Percentiles rank a stretch among this genome's conserved stretches.
phyloP scores from a whole-genome alignment of 306 rosid species.

The Quercus cerris region DNA sequence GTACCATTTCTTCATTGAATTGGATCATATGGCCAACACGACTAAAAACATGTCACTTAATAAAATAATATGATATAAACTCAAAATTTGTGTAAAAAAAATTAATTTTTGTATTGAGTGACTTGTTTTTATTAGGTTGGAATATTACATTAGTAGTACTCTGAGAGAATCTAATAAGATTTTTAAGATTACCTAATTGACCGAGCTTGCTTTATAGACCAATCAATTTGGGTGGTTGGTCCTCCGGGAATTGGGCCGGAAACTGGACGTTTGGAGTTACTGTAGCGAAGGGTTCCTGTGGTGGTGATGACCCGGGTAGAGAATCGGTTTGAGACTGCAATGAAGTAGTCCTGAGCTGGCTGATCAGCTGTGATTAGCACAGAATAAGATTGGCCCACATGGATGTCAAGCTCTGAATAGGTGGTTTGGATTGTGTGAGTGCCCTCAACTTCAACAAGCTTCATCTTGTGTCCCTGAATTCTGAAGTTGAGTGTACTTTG shows the following conservation, averaged over 20 bases:
- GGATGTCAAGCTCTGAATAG: constrained; percentile 77
- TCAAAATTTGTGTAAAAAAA: no score
- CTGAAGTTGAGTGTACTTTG: constrained; percentile 76
- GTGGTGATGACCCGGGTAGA: constrained; percentile 43
- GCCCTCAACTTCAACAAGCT: constrained; percentile 89
- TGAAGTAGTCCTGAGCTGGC: constrained; percentile 64
- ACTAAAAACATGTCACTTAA: no score
- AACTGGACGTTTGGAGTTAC: constrained; percentile 51
- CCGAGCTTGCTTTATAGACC: constrained; percentile 84
- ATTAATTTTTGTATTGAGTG: no score
- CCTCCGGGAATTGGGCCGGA: constrained; percentile 66
- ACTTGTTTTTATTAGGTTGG: no score
- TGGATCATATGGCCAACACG: no score
- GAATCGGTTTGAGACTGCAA: constrained; percentile 72
- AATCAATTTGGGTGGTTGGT: constrained; percentile 61
- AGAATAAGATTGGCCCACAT: constrained; percentile 87
- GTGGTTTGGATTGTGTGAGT: constrained; percentile 81
- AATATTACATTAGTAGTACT: no score
- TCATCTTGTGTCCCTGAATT: constrained; percentile 73
- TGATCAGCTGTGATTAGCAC: constrained; percentile 86
- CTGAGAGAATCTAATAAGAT: no score
- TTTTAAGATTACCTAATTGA: constrained; percentile 49
- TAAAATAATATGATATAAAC: no score
- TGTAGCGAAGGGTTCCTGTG: constrained; percentile 66
- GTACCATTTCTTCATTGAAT: not conserved